A percentile compares a stretch with the other conserved stretches of the same genome.
Conservation (phyloP, 2,329 filamentous ascomycete genomes). For the Sporothrix inflata region DNA sequence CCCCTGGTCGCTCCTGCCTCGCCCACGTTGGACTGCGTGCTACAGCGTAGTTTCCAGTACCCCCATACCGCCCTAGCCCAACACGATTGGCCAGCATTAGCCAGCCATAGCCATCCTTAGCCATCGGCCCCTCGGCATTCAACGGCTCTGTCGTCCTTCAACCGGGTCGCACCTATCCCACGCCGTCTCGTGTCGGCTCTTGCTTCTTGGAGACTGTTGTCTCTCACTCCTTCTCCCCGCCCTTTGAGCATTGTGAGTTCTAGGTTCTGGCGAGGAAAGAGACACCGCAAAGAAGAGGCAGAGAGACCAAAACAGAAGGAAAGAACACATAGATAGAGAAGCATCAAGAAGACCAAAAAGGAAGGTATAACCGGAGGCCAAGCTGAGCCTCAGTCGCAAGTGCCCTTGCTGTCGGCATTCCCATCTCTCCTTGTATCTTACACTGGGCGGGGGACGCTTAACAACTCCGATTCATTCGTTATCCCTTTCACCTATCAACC, state of each 20-base stretch:
- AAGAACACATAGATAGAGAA: background rate
- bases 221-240: background rate
- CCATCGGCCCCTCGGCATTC: conserved; percentile 30
- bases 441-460: background rate
- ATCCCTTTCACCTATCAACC: conserved; percentile 11
- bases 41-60: conserved; percentile 22
- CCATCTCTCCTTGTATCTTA: background rate
- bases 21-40: conserved; percentile 9
- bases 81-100: conserved; percentile 17
- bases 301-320: background rate
- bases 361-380: conserved; percentile 11
- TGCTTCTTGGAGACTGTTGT: background rate
- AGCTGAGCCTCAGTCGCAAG: background rate
- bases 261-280: background rate
- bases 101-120: conserved; percentile 13
- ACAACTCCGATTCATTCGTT: conserved; percentile 19
- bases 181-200: conserved; percentile 22
- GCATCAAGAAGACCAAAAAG: background rate
- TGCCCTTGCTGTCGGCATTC: background rate
- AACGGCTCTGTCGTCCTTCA: conserved; percentile 25
- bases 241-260: background rate
- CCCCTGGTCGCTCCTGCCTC: conserved; percentile 17
- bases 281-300: background rate
- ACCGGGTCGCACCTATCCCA: conserved; percentile 10
- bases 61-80: background rate